Conservation (phyloP, 148 eudicot genomes). For the Amaranthus palmeri region DNA sequence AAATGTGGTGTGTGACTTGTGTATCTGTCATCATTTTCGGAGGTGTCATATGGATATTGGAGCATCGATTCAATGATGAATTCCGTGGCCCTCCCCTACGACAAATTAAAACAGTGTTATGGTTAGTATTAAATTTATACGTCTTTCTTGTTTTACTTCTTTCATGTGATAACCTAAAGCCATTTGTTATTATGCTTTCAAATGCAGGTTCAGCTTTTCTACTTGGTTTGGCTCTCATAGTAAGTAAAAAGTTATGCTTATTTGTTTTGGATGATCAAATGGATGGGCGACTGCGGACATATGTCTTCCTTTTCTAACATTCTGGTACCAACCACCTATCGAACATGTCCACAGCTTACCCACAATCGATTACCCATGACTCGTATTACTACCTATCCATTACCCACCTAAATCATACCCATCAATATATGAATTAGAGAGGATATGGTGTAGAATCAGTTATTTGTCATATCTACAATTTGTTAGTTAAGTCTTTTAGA, state of each 20-base stretch:
- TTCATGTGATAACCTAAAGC: not conserved
- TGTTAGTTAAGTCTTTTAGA: not conserved
- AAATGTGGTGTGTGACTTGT: slow-evolving; percentile 58
- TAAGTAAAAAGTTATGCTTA: slow-evolving; percentile 30
- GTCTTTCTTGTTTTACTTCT: no score
- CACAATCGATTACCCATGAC: no score
- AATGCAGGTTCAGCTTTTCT: slow-evolving; percentile 80
- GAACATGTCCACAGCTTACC: no score
- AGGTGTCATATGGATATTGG: slow-evolving; percentile 58
- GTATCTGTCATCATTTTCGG: slow-evolving; percentile 51
- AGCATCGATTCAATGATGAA: slow-evolving; percentile 62
- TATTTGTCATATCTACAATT: no score
- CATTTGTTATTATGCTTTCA: slow-evolving; percentile 14
- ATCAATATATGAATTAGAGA: no score
- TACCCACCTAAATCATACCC: no score
- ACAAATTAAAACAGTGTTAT: slow-evolving; percentile 51
- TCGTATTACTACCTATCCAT: no score
- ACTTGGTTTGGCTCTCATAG: slow-evolving; percentile 65
- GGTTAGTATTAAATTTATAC: slow-evolving; percentile 30
- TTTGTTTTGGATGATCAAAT: not conserved
- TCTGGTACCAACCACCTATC: no score
- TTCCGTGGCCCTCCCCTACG: slow-evolving; percentile 66
- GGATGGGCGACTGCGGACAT: no score
- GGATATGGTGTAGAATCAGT: no score
- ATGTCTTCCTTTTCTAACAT: no score